phyloP scores from a whole-genome alignment of 805 yeast species.

The Barnettozyma salicaria region DNA sequence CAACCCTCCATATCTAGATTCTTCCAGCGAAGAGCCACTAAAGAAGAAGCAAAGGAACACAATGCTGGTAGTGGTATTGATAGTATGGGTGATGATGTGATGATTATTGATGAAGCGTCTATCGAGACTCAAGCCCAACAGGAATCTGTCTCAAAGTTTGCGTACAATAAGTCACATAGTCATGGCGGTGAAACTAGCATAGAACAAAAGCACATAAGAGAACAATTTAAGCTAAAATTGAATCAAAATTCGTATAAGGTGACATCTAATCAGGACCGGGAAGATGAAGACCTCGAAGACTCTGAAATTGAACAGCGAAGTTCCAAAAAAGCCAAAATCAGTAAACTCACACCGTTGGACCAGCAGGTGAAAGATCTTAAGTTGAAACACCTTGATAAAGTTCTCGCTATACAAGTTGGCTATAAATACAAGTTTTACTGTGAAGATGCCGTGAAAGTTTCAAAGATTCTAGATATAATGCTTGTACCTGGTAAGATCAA shows the following conservation, averaged over 20 bases:
- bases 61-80: neutral
- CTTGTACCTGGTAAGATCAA: constrained; percentile 62
- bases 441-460: constrained; percentile 69
- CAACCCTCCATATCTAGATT: constrained; percentile 6
- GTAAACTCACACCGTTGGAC: constrained; percentile 69
- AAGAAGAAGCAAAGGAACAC: neutral
- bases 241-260: constrained; percentile 1
- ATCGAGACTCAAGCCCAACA: too few relatives aligned
- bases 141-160: neutral
- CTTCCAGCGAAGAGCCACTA: neutral
- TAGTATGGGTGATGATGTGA: neutral
- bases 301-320: constrained; percentile 8
- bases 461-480: constrained; percentile 62
- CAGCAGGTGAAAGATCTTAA: constrained; percentile 70
- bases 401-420: constrained; percentile 83
- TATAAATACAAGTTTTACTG: constrained; percentile 87
- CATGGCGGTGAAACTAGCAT: neutral
- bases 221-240: constrained; percentile 4
- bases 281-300: constrained; percentile 7
- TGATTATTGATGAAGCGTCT: too few relatives aligned
- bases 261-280: neutral
- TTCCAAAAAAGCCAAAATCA: constrained; percentile 8
- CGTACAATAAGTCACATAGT: neutral
- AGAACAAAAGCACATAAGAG: neutral
- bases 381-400: constrained; percentile 50